Evolutionary conservation across 306 rosid species (phyloP).

Genomic region (Vicia faba): DNA sequence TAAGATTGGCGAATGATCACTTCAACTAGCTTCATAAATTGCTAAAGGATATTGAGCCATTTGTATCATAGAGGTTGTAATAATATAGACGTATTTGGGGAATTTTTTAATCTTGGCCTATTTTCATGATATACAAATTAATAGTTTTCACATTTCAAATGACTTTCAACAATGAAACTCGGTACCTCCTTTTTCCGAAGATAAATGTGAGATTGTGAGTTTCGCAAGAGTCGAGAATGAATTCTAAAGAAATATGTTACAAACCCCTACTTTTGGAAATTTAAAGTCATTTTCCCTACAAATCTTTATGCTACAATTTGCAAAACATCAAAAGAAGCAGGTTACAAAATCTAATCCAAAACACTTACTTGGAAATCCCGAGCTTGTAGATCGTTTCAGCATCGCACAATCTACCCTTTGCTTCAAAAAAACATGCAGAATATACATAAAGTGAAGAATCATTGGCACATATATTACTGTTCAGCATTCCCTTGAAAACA

Average conservation of each 20-base stretch:
- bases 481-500: slow-evolving; percentile 60
- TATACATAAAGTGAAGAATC: slow-evolving; percentile 54
- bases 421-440: slow-evolving; percentile 46
- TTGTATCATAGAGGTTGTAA: no score
- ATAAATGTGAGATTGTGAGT: no score
- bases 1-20: no score
- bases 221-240: background rate
- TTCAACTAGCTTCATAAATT: no score
- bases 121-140: no score
- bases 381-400: slow-evolving; percentile 69
- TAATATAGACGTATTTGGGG: no score
- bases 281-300: background rate
- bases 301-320: background rate
- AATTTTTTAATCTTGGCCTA: no score
- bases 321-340: slow-evolving; percentile 25
- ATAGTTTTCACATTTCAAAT: no score
- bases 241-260: background rate
- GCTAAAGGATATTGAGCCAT: no score
- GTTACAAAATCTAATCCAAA: slow-evolving; percentile 23
- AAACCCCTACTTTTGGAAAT: background rate
- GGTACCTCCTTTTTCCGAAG: no score
- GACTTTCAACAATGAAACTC: no score
- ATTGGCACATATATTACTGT: slow-evolving; percentile 55
- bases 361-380: slow-evolving; percentile 67
- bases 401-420: slow-evolving; percentile 59